Base-by-base conservation (phyloP, 2,329 filamentous ascomycete genomes). In the Chaetomium sp. region DNA sequence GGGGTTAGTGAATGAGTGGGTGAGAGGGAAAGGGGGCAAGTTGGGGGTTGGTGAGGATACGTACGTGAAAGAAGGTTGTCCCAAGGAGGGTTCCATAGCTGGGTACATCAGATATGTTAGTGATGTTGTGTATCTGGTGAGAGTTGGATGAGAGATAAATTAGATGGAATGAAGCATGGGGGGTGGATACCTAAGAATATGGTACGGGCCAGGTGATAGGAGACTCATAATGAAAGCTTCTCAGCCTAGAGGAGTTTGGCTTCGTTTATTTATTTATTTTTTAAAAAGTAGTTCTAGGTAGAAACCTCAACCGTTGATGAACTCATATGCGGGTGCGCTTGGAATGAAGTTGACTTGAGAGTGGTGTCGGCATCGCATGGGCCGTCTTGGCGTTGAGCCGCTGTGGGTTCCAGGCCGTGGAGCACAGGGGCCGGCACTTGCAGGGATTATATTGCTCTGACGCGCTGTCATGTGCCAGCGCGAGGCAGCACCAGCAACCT, bases 41-140 rank as follows among this genome's bases (percentile, higher is more conserved):
- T 45, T 7, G 44, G 49, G 37, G 44, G n/a, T n/a, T n/a, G n/a
- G n/a, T n/a, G n/a, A n/a, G n/a, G n/a, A n/a, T n/a, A 42, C 47
- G 48, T 72, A 87, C 86, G 70, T 97, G 90, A 73, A 91, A 97
- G 70, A 96, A 79, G 41, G 90, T 88, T 34, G 87, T 86, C 61
- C 94, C 94, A 11, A 97, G 77, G 49, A 97, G 81, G 19, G 89
- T 91, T 62, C 90, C 91, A 73, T 95, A 96, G 68, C 89, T 94
- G 63, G 10, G 34, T 5, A 37, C 41, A 33, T 32, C n/a, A 5
- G 0, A 33, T 3, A 19, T 10, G 50, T 46, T 19, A 53, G 42
- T 50, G 9, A 8, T 3, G 1, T 27, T 11, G 14, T 6, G 36
- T 43, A 49, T 43, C 10, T 34, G 51, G 43, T 47, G 42, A 44